Base-by-base conservation (phyloP, 106 monocot species). In the Alisma plantagoaquatica region DNA sequence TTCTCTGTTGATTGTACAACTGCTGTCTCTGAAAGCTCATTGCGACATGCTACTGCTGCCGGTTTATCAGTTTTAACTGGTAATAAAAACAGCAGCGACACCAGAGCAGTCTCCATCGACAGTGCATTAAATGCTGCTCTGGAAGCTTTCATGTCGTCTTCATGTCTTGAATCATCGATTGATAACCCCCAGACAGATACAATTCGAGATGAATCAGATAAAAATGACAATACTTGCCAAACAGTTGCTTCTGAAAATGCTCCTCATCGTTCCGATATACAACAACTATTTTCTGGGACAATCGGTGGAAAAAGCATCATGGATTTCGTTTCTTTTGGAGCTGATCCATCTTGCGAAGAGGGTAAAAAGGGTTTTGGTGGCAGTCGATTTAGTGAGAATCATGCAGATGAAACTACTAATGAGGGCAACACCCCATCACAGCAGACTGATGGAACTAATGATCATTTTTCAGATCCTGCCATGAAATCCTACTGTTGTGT, bases 111-210 rank as follows among this genome's bases (percentile, higher is more conserved):
- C 15, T 75, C 87, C 19, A 61, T 84, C 46, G 75, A 84, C 42
- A 66, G 33, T 32, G 78, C 73, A 25, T 75, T 88, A 57, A 64
- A 73, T 56, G 82, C 80, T 46, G 77, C 83, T 20, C 55, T 94
- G 23, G 68, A 59, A 20, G 88, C 88, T 61, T 77, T 94, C 35
- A 26, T 78, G 27, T 38, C 25, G 3, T 77, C 79, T 52, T 56
- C 73, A 11, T 29, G 44, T 26, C 28, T 17, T 29, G 52, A 38
- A 54, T 25, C 69, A 27, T 27, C 35, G 19, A 47, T 27, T 29
- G 16, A 23, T 41, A 21, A 64, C 10, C 17, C 18, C 26, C 22
- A 31, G 4, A 15, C 41, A 35, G 43, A 43, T 1, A 21, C 47
- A 14, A 15, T 46, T 20, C 33, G 67, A 49, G 28, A 15, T 61